phyloP scores from a whole-genome alignment of 345 rosid genomes.

The Iberis pinnata region DNA sequence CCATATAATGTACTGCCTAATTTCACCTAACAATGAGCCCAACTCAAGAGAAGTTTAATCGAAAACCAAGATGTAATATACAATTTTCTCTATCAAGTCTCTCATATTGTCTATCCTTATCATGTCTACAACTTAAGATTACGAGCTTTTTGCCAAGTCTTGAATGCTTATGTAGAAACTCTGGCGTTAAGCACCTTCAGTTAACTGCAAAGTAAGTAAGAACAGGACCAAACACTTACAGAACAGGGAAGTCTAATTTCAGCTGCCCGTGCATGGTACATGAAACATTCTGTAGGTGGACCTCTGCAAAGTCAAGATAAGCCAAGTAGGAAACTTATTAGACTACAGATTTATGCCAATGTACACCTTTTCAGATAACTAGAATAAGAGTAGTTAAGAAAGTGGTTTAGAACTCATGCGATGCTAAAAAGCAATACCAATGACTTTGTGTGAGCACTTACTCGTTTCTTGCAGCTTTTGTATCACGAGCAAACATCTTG shows the following conservation, averaged over 20 bases:
- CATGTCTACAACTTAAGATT: background rate
- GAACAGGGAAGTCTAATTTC: conserved; percentile 50
- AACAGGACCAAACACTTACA: conserved; percentile 33
- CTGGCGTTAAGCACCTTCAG: background rate
- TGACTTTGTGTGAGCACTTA: conserved; percentile 36
- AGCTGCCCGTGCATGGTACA: conserved; percentile 82
- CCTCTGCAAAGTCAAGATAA: conserved; percentile 52
- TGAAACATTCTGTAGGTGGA: conserved; percentile 86
- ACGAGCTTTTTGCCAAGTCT: background rate
- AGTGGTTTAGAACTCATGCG: background rate
- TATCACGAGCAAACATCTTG: conserved; percentile 89
- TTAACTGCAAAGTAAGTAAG: background rate
- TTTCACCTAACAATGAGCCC: background rate
- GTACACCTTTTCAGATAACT: background rate
- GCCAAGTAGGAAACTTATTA: conserved; percentile 8
- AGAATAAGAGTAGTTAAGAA: background rate
- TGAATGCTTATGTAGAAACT: background rate
- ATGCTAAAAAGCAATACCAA: conserved; percentile 1
- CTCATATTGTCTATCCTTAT: background rate
- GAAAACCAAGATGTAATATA: conserved; percentile 4
- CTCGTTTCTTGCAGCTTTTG: conserved; percentile 86
- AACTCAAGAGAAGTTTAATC: background rate
- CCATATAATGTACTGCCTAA: background rate
- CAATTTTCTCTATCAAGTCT: conserved; percentile 1
- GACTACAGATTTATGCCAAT: conserved; percentile 5